phyloP scores from a whole-genome alignment of 2,329 filamentous ascomycete species.

The Scopulariopsis brevicaulis region DNA sequence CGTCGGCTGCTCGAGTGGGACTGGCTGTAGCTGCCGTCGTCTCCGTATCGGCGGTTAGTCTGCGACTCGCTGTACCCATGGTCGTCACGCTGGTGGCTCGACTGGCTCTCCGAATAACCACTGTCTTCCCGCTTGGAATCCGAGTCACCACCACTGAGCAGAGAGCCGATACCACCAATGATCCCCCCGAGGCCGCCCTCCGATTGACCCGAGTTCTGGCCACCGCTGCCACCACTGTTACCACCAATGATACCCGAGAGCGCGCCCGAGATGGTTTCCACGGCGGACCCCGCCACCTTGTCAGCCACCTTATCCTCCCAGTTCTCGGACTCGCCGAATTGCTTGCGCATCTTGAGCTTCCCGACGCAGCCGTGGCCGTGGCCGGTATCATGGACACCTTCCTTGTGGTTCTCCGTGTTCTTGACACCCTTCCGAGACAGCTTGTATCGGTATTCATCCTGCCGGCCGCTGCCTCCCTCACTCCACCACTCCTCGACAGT shows the following conservation, averaged over 20 bases:
- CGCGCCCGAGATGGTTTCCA: slow-evolving; percentile 44
- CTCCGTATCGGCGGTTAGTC: slow-evolving; percentile 48
- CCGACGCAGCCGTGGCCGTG: slow-evolving; percentile 75
- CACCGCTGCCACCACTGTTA: slow-evolving; percentile 24
- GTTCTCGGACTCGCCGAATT: slow-evolving; percentile 36
- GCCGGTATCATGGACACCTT: slow-evolving; percentile 71
- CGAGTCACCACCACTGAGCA: slow-evolving; percentile 37
- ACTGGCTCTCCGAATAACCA: slow-evolving; percentile 48
- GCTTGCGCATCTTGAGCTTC: slow-evolving; percentile 69
- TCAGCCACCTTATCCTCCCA: slow-evolving; percentile 45
- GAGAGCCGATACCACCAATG: slow-evolving; percentile 38
- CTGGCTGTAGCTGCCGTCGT: slow-evolving; percentile 22
- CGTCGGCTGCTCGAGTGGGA: slow-evolving; percentile 19
- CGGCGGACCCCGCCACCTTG: slow-evolving; percentile 42
- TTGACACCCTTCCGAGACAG: slow-evolving; percentile 70
- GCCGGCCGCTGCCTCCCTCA: slow-evolving; percentile 47
- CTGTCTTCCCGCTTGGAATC: slow-evolving; percentile 51
- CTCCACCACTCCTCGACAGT: slow-evolving; percentile 78
- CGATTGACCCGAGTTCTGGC: slow-evolving; percentile 22
- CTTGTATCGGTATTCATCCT: slow-evolving; percentile 59
- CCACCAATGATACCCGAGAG: slow-evolving; percentile 33
- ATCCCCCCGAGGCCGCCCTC: slow-evolving; percentile 54
- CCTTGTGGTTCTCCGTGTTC: slow-evolving; percentile 73
- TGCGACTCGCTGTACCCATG: slow-evolving; percentile 50
- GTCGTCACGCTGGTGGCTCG: slow-evolving; percentile 47